These are phyloP conservation scores for Cardamine chenopodiifolia DNA, from an alignment of 345 rosid species.

Conservation along the genomic window DNA sequence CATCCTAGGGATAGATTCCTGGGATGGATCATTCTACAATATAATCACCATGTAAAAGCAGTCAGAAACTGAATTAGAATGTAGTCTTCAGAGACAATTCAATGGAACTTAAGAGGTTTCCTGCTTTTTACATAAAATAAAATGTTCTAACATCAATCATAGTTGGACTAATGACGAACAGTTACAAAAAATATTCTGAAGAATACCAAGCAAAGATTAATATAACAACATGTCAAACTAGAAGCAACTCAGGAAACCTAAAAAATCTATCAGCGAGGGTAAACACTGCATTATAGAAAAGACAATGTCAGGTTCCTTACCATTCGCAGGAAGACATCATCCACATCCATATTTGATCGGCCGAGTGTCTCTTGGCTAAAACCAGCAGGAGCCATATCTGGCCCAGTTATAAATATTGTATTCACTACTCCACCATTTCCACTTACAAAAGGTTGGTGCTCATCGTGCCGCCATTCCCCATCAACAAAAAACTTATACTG, in stretches of 20 bases:
- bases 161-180: not conserved
- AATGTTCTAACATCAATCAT: slow-evolving; percentile 13
- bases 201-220: not conserved
- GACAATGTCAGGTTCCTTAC: slow-evolving; percentile 45
- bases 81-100: slow-evolving; percentile 1
- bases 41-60: slow-evolving; percentile 21
- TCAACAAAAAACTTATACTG: slow-evolving; percentile 94
- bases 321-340: slow-evolving; percentile 53
- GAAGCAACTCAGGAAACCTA: slow-evolving; percentile 6
- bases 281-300: slow-evolving; percentile 14
- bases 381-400: slow-evolving; percentile 46
- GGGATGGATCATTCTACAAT: slow-evolving; percentile 45
- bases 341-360: slow-evolving; percentile 78
- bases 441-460: slow-evolving; percentile 59
- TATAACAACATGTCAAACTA: not conserved
- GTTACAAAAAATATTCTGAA: not conserved
- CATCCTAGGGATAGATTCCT: slow-evolving; percentile 55
- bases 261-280: not conserved
- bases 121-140: slow-evolving; percentile 2
- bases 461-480: slow-evolving; percentile 94
- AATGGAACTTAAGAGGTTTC: slow-evolving; percentile 7
- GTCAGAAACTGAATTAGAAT: slow-evolving; percentile 36
- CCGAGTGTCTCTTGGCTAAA: slow-evolving; percentile 47
- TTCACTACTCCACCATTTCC: slow-evolving; percentile 74
- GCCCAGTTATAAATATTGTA: slow-evolving; percentile 58